Evolutionary conservation across 108 stramenopile species (phyloP), one percentile per base, ranked within the genome.

Genomic region (Skeletonema marinoi): DNA sequence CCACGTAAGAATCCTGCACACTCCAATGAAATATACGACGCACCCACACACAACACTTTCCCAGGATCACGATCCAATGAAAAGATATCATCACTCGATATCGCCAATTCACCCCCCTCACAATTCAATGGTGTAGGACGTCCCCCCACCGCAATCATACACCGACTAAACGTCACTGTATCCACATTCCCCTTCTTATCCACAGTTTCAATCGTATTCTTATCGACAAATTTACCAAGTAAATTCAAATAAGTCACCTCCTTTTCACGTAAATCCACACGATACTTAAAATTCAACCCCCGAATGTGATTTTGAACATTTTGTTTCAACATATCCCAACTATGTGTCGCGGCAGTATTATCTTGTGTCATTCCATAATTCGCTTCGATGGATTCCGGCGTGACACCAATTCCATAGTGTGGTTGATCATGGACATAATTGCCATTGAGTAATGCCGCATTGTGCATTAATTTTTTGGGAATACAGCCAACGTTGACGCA

Each of bases 401-500:
- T 66, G 4, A 73, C 48, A 5, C 73, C 83, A 62, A 97, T 90
- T 9, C 97, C 97, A 75, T 85, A 98, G 61, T 84, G 80, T 19
- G 81, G 72, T 11, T 83, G 44, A 70, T 97, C 97, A n/a, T 73
- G 42, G 5, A 73, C 56, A 29, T 88, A 67, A 7, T 68, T 32
- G 60, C 94, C 91, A 33, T 87, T 77, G 11, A 97, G 36, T 12
- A 90, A 39, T 6, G 95, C 92, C 25, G 94, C 96, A 60, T 89
- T 85, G 75, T 99, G 98, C 92, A 96, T 98, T 12, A 99, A 87
- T 73, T 99, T 99, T 86, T 99, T 99, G 66, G 99, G 99, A 74
- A 99, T 99, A 86, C 99, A 99, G 21, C 99, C 92, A 9, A 94
- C 93, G 68, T 94, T 92, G 71, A 99, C 99, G 78, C 98, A 99